These are phyloP conservation scores for Diplocarpon mali DNA, from an alignment of 2,329 filamentous ascomycete genomes.

Conservation along the genomic window DNA sequence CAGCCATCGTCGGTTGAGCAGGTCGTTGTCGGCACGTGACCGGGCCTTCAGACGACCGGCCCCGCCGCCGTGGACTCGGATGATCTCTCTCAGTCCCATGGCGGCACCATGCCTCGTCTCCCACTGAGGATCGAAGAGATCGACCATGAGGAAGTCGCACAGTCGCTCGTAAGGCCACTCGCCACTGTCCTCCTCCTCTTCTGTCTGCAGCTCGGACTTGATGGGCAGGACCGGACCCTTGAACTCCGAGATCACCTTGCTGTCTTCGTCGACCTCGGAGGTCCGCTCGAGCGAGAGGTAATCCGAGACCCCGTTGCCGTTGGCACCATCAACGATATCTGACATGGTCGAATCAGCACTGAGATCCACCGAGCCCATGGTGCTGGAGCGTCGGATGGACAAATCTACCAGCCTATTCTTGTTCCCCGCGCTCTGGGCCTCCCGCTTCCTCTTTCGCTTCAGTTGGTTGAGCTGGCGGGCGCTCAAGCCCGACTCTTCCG, in stretches of 20 bases:
- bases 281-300: conserved; percentile 85
- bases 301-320: conserved; percentile 54
- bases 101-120: conserved; percentile 93
- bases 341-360: conserved; percentile 34
- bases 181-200: conserved; percentile 63
- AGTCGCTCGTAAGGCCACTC: conserved; percentile 94
- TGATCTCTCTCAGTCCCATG: conserved; percentile 84
- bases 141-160: conserved; percentile 86
- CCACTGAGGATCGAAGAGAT: conserved; percentile 89
- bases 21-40: conserved; percentile 62
- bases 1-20: conserved; percentile 73
- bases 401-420: conserved; percentile 88
- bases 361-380: conserved; percentile 13
- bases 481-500: conserved; percentile 66
- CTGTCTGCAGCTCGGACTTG: conserved; percentile 74
- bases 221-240: conserved; percentile 74
- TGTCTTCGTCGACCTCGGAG: conserved; percentile 71
- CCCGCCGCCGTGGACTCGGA: conserved; percentile 82
- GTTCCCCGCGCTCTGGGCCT: conserved; percentile 78
- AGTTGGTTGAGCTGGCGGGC: conserved; percentile 89
- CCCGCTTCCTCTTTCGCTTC: conserved; percentile 86
- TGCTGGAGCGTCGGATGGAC: conserved; percentile 43
- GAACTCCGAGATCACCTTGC: conserved; percentile 89
- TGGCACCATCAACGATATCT: conserved; percentile 50
- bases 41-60: conserved; percentile 70